These are phyloP conservation scores for Talaromyces sp. DNA, from an alignment of 2,329 filamentous ascomycete genomes.

Conservation along the genomic window DNA sequence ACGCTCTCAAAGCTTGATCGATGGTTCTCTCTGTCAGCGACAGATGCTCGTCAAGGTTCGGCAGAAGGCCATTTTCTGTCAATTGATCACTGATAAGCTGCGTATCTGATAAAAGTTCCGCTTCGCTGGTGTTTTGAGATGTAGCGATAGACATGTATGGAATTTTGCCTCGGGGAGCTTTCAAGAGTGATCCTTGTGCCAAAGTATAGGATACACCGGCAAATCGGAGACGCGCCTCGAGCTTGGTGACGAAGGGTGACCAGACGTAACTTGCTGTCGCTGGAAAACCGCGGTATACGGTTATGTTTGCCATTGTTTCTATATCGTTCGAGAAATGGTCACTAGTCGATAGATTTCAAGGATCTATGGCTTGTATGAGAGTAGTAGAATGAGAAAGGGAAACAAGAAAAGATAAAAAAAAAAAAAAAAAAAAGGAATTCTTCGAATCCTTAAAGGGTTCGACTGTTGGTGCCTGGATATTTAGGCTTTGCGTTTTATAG, in stretches of 20 bases:
- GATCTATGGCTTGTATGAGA: too few species aligned
- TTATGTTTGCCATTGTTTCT: slow-evolving; percentile 24
- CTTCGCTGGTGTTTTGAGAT: slow-evolving; percentile 15
- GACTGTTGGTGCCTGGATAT: not conserved
- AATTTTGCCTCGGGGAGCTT: slow-evolving; percentile 57
- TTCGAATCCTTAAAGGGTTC: not conserved
- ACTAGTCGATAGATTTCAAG: too few species aligned
- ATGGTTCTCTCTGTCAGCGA: slow-evolving; percentile 38
- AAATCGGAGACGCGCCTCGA: slow-evolving; percentile 60
- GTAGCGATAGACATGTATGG: slow-evolving; percentile 44
- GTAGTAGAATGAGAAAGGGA: too few species aligned
- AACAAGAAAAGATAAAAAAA: too few species aligned
- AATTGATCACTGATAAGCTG: slow-evolving; percentile 53
- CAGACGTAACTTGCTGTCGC: slow-evolving; percentile 46
- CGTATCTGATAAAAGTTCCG: slow-evolving; percentile 48
- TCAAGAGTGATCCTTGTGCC: slow-evolving; percentile 44
- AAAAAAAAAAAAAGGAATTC: not conserved
- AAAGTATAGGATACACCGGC: slow-evolving; percentile 46
- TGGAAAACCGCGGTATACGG: slow-evolving; percentile 52
- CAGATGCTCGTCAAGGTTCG: slow-evolving; percentile 50
- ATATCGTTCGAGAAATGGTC: too few species aligned
- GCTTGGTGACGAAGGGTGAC: slow-evolving; percentile 61
- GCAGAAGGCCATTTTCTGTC: slow-evolving; percentile 38
- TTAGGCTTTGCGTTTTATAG: not conserved
- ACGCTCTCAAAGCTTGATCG: slow-evolving; percentile 52